Base-by-base conservation (phyloP, 2,329 filamentous ascomycete species). In the Sporothrix pallida region DNA sequence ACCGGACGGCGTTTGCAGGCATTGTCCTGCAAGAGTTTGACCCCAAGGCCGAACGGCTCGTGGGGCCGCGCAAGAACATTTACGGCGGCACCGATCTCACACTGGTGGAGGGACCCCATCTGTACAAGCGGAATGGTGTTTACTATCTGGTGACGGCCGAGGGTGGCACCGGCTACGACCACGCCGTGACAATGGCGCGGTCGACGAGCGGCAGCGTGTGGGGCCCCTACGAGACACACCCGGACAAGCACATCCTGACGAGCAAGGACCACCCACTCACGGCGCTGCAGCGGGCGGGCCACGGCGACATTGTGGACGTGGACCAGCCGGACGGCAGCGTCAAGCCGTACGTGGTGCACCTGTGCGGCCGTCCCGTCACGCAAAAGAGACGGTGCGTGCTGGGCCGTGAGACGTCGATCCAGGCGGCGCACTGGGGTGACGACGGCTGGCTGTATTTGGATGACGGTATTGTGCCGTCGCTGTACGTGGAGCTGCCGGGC, bases 401-500 rank as follows among this genome's bases (percentile, higher is more conserved):
- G 1, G 87, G 87, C 7, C 83, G 87, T 65, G 87, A 89, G 79
- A 89, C 87, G 0, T 82, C 82, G 0, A 87, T 91, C 23, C 89
- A 91, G 76, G 86, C 89, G 76, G 87, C 85, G 0, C 86, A 84
- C 78, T 91, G 89, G 89, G 81, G 77, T 0, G 81, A 87, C 12
- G 87, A 90, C 63, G 88, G 88, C 77, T 91, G 89, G 89, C 82
- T 90, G 3, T 90, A 90, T 74, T 82, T 90, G 62, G 90, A 90
- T 79, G 82, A 87, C 72, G 88, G 88, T 0, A 87, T 87, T 0
- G 82, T 87, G 10, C 87, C 87, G 0, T 87, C 85, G 0, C 81
- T 90, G 2, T 79, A 82, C 71, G 86, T 89, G 44, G 84, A 88
- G 13, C 79, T 89, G 0, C 87, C 85, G 0, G 86, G 81, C 0